Conservation (phyloP, 192 early-diverging fungal genomes). For the Fimicolochytrium jonesii region DNA sequence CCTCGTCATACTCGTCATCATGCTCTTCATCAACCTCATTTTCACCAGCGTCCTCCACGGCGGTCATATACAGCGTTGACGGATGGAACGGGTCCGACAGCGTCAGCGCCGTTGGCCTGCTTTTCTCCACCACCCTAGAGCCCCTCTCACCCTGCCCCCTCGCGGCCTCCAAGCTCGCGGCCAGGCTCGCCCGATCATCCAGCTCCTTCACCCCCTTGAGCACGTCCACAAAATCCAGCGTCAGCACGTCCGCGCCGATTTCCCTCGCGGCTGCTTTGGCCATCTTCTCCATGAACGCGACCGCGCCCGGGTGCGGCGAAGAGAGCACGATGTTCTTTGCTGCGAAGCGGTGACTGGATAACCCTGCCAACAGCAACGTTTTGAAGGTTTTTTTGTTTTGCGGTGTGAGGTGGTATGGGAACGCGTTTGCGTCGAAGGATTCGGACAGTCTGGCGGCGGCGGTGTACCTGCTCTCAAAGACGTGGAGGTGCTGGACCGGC, state of each 20-base stretch:
- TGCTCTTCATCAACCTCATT: conserved; percentile 38
- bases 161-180: neutral
- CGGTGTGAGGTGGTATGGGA: conserved; percentile 5
- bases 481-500: too few relatives aligned
- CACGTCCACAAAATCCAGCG: conserved; percentile 57
- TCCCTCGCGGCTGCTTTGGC: conserved; percentile 42
- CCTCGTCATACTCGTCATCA: conserved; percentile 30
- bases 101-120: neutral
- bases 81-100: conserved; percentile 21
- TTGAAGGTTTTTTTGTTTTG: conserved; percentile 5
- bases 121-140: neutral
- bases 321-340: conserved; percentile 35
- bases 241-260: conserved; percentile 53
- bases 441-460: neutral
- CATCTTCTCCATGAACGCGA: conserved; percentile 25
- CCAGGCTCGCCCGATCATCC: conserved; percentile 2
- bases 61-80: conserved; percentile 7
- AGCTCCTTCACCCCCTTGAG: conserved; percentile 44
- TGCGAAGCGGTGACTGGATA: neutral
- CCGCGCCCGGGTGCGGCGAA: conserved; percentile 43
- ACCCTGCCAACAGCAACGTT: neutral
- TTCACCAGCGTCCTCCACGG: conserved; percentile 26
- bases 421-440: neutral
- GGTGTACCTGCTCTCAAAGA: neutral
- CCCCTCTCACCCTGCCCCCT: neutral